These are phyloP conservation scores for Cercospora sp. DNA, from an alignment of 2,329 filamentous ascomycete species.

Conservation along the genomic window DNA sequence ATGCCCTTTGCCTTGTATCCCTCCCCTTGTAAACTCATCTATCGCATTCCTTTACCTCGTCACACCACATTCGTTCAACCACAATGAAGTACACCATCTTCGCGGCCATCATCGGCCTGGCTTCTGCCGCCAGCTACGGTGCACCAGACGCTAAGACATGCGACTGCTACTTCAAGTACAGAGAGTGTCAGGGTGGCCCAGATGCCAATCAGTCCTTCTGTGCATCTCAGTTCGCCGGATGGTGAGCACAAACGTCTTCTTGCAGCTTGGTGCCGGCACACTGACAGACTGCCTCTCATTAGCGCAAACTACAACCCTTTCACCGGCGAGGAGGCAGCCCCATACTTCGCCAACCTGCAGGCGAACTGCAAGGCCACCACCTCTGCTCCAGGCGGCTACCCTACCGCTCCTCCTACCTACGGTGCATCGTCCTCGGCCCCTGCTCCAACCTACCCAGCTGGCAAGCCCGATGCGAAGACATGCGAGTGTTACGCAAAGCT, in stretches of 20 bases:
- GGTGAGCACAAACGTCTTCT: neutral
- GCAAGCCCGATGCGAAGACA: neutral
- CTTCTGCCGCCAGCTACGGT: neutral
- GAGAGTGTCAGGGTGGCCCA: slow-evolving; percentile 5
- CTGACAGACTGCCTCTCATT: neutral
- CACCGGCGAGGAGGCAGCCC: neutral
- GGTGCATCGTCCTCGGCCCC: neutral
- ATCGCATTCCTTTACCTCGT: neutral
- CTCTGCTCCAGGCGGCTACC: neutral
- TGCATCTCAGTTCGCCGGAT: slow-evolving; percentile 5
- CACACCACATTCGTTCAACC: neutral
- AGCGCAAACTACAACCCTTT: neutral
- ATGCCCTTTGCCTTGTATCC: neutral
- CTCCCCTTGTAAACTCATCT: neutral
- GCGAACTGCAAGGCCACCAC: neutral
- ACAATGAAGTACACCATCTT: neutral
- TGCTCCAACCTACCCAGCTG: neutral
- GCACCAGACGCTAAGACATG: neutral
- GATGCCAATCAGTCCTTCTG: slow-evolving; percentile 16
- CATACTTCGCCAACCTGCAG: neutral
- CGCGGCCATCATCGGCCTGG: neutral
- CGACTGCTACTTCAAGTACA: neutral
- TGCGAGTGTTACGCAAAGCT: neutral
- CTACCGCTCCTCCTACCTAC: neutral
- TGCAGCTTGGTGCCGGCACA: neutral